Percentiles rank a stretch among this genome's conserved stretches.
phyloP scores from a whole-genome alignment of 148 eudicot genomes.

The Camellia granthamiana region DNA sequence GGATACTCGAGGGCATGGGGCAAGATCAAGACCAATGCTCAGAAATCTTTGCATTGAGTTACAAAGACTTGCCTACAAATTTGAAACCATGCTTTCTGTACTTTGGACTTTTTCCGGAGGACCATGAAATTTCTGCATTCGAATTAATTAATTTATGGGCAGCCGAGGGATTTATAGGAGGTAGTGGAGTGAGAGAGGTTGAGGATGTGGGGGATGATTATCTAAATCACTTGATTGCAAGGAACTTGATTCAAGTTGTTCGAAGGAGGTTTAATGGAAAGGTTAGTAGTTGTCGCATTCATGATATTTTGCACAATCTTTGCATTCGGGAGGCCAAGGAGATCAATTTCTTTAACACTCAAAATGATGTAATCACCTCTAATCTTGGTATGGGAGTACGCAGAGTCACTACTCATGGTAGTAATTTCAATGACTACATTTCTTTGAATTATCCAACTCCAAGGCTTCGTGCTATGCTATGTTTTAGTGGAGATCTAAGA shows the following conservation, averaged over 20 bases:
- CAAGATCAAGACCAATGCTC: not conserved
- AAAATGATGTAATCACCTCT: not conserved
- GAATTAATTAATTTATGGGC: slow-evolving; percentile 12
- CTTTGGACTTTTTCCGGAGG: slow-evolving; percentile 18
- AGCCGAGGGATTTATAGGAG: slow-evolving; percentile 5
- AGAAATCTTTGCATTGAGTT: slow-evolving; percentile 8
- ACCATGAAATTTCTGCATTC: slow-evolving; percentile 7
- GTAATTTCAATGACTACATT: too few relatives aligned
- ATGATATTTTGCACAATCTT: slow-evolving; percentile 15
- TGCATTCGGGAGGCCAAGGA: slow-evolving; percentile 5
- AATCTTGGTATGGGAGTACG: not conserved
- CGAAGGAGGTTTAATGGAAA: slow-evolving; percentile 12
- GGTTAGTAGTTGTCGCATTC: slow-evolving; percentile 18
- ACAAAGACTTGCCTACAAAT: slow-evolving; percentile 11
- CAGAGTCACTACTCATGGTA: slow-evolving; percentile 1
- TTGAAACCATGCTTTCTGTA: slow-evolving; percentile 17
- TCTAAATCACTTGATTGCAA: not conserved
- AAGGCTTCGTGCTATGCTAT: slow-evolving; percentile 2
- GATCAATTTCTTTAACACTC: slow-evolving; percentile 10
- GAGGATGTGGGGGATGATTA: slow-evolving; percentile 1
- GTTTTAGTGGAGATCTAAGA: not conserved
- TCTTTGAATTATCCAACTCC: not conserved
- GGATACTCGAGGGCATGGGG: not conserved
- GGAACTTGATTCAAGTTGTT: slow-evolving; percentile 18
- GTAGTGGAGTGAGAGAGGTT: not conserved